Evolutionary conservation across 1,139 yeast genomes (phyloP).

Genomic region (Entelexis sorbosivorans): DNA sequence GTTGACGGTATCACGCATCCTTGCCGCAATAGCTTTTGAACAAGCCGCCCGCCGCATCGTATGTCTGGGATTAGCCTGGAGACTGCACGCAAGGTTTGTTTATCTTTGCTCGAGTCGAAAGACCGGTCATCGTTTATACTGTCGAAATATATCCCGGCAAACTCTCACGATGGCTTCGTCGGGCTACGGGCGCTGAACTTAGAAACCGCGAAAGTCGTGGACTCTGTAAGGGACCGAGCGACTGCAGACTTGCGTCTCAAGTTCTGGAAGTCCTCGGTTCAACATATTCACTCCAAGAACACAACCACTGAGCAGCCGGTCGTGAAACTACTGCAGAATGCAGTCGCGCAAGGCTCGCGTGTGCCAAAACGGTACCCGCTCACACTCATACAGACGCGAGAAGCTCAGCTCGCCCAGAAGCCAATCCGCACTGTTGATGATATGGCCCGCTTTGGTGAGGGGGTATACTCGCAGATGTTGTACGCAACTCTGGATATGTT

Average conservation of each 20-base stretch:
- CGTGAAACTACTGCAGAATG: slow-evolving; percentile 38
- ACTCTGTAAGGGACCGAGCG: slow-evolving; percentile 36
- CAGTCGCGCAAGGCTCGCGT: slow-evolving; percentile 34
- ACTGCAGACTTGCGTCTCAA: slow-evolving; percentile 32
- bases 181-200: slow-evolving; percentile 60
- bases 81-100: slow-evolving; percentile 13
- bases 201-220: slow-evolving; percentile 52
- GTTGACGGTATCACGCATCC: neutral
- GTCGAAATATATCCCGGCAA: slow-evolving; percentile 56
- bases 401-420: slow-evolving; percentile 38
- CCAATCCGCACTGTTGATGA: slow-evolving; percentile 45
- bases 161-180: slow-evolving; percentile 49
- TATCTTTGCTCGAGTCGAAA: slow-evolving; percentile 12
- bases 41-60: neutral
- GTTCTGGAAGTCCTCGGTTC: slow-evolving; percentile 33
- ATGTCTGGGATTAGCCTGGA: slow-evolving; percentile 3
- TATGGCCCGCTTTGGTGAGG: slow-evolving; percentile 72
- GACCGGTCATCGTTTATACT: slow-evolving; percentile 61
- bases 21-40: neutral
- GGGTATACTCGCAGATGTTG: slow-evolving; percentile 62
- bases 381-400: slow-evolving; percentile 53
- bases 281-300: slow-evolving; percentile 22
- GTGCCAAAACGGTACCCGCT: slow-evolving; percentile 46
- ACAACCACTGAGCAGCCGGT: slow-evolving; percentile 46
- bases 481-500: slow-evolving; percentile 55